Evolutionary conservation across 2,329 filamentous ascomycete species (phyloP).

Genomic region (Botryotinia narcissicola): DNA sequence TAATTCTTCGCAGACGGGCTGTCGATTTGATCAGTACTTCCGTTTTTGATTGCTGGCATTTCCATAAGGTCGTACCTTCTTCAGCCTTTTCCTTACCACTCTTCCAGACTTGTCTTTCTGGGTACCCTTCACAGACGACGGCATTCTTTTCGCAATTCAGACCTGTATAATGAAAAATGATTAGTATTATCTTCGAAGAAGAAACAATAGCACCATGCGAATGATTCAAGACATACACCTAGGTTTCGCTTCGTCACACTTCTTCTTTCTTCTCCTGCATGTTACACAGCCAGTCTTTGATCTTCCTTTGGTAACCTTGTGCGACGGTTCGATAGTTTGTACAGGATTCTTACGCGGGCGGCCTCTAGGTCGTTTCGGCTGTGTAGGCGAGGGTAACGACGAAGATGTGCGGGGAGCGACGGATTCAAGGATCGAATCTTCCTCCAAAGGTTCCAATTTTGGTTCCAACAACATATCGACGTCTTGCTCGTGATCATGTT

Average conservation of each 20-base stretch:
- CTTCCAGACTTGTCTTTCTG: constrained; percentile 82
- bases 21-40: constrained; percentile 35
- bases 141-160: constrained; percentile 93
- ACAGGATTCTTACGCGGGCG: constrained; percentile 75
- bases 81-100: constrained; percentile 73
- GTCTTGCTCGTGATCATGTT: constrained; percentile 45
- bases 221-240: constrained; percentile 51
- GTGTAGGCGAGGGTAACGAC: constrained; percentile 18
- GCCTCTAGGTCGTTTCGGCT: constrained; percentile 66
- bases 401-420: constrained; percentile 39
- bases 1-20: constrained; percentile 52
- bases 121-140: constrained; percentile 86
- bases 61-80: constrained; percentile 51
- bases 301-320: constrained; percentile 74
- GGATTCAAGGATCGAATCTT: constrained; percentile 54
- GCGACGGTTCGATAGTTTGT: constrained; percentile 52
- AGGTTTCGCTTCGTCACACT: constrained; percentile 68
- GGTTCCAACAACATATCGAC: constrained; percentile 45
- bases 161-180: constrained; percentile 46
- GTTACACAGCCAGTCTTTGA: constrained; percentile 69
- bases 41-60: constrained; percentile 26
- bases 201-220: constrained; percentile 19
- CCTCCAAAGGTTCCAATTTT: constrained; percentile 54
- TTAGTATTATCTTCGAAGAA: background rate
- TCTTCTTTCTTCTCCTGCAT: constrained; percentile 68